phyloP scores from a whole-genome alignment of 2,329 filamentous ascomycete genomes.

The Pseudocercospora fuligena region DNA sequence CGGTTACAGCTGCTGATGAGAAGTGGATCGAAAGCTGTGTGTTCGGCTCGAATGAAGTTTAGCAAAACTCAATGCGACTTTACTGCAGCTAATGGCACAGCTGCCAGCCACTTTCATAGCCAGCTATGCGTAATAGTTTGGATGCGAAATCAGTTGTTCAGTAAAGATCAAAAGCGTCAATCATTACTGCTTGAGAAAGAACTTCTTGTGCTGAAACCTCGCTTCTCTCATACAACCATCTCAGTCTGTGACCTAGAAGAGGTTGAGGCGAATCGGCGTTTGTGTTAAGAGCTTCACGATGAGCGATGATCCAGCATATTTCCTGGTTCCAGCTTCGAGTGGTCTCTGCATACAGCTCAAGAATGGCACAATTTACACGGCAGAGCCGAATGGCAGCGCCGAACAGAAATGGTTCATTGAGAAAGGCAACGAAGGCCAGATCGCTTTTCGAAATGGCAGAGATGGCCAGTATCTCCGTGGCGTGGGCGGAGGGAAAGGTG shows the following conservation, averaged over 20 bases:
- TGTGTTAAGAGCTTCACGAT: conserved; percentile 1
- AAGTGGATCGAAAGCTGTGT: not conserved
- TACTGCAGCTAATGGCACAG: not conserved
- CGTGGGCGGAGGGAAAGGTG: conserved; percentile 4
- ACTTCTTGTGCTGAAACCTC: not conserved
- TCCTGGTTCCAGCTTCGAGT: conserved; percentile 20
- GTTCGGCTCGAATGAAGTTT: not conserved
- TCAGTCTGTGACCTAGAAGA: not conserved
- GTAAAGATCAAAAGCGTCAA: not conserved
- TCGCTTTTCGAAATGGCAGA: conserved; percentile 16
- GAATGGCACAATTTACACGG: conserved; percentile 16
- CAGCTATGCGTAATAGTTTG: not conserved
- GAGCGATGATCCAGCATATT: conserved; percentile 12
- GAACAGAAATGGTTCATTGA: conserved; percentile 18
- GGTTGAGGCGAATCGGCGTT: not conserved
- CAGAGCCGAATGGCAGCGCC: conserved; percentile 14
- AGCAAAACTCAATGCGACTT: not conserved
- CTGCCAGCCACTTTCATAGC: not conserved
- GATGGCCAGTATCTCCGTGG: conserved; percentile 16
- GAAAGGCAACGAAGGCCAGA: not conserved
- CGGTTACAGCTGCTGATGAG: not conserved
- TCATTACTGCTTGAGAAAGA: not conserved
- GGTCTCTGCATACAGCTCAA: conserved; percentile 17
- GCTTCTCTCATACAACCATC: not conserved
- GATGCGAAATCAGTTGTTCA: not conserved